A percentile compares a stretch with the other conserved stretches of the same genome.
Evolutionary conservation across 495 filamentous ascomycete species (phyloP).

Genomic region (Penicillium roqueforti): DNA sequence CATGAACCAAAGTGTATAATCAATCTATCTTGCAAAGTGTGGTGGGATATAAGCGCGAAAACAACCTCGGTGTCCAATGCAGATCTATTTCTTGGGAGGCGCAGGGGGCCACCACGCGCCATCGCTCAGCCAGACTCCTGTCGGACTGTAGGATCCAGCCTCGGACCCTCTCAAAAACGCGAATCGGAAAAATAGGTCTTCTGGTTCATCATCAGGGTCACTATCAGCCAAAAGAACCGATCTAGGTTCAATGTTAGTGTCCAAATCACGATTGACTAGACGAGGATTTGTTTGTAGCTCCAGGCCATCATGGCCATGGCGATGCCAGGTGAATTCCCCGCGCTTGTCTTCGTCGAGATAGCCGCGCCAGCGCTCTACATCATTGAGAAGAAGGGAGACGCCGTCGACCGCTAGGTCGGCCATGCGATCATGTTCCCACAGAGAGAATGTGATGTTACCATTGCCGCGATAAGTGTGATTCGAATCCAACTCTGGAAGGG

Average conservation of each 20-base stretch:
- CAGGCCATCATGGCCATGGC: conserved; percentile 41
- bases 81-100: conserved; percentile 25
- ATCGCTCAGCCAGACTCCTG: conserved; percentile 68
- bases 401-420: conserved; percentile 72
- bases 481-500: conserved; percentile 34
- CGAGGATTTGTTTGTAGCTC: conserved; percentile 28
- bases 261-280: conserved; percentile 17
- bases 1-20: conserved; percentile 12
- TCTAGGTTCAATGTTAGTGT: conserved; percentile 14
- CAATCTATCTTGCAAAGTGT: conserved; percentile 11
- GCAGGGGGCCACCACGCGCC: conserved; percentile 60
- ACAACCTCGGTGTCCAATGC: neutral
- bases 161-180: conserved; percentile 68
- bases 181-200: conserved; percentile 79
- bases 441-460: conserved; percentile 56
- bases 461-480: conserved; percentile 34
- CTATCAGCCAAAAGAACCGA: conserved; percentile 31
- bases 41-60: neutral
- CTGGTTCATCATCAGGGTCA: conserved; percentile 37
- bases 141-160: conserved; percentile 72
- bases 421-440: conserved; percentile 44
- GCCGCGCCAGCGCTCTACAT: conserved; percentile 78
- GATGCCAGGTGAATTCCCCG: conserved; percentile 46
- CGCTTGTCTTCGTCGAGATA: conserved; percentile 49
- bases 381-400: conserved; percentile 85